Percentiles rank a stretch among this genome's conserved stretches.
Evolutionary conservation across 2,329 filamentous ascomycete genomes (phyloP).

Genomic region (Cladosporium sp.): DNA sequence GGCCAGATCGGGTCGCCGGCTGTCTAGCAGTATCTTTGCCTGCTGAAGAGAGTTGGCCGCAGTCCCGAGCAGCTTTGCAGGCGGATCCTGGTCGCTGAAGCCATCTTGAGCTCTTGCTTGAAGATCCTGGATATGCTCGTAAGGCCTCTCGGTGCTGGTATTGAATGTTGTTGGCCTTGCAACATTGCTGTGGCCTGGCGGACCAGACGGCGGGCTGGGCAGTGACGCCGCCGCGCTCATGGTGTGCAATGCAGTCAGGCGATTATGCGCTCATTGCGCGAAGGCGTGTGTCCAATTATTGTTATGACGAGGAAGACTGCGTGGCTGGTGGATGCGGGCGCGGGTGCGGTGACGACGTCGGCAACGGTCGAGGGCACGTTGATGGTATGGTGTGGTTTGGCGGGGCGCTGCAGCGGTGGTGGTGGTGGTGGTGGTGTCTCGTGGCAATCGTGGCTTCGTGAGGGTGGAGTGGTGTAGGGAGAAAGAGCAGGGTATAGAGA

Average conservation of each 20-base stretch:
- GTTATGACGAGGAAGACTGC: neutral
- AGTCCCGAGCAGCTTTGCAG: slow-evolving; percentile 40
- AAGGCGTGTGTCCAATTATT: neutral
- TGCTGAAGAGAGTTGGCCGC: slow-evolving; percentile 45
- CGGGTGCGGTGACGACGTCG: neutral
- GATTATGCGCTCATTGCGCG: slow-evolving; percentile 9
- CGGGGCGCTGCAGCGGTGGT: neutral
- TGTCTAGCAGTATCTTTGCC: slow-evolving; percentile 60
- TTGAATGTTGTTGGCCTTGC: slow-evolving; percentile 20
- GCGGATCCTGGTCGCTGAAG: slow-evolving; percentile 28
- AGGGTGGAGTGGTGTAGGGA: neutral
- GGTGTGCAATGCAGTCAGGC: slow-evolving; percentile 14
- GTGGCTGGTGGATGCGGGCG: neutral
- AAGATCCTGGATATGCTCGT: slow-evolving; percentile 46
- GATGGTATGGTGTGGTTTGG: neutral
- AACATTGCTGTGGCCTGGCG: slow-evolving; percentile 18
- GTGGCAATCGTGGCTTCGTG: neutral
- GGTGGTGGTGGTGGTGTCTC: neutral
- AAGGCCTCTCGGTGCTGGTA: slow-evolving; percentile 25
- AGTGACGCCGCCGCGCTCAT: slow-evolving; percentile 35
- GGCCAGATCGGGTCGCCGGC: slow-evolving; percentile 66
- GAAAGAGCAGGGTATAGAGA: neutral
- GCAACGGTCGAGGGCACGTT: neutral
- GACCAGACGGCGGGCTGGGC: slow-evolving; percentile 15
- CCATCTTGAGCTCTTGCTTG: slow-evolving; percentile 41